phyloP scores from a whole-genome alignment of 805 yeast genomes.

The Myxozyma monticola region DNA sequence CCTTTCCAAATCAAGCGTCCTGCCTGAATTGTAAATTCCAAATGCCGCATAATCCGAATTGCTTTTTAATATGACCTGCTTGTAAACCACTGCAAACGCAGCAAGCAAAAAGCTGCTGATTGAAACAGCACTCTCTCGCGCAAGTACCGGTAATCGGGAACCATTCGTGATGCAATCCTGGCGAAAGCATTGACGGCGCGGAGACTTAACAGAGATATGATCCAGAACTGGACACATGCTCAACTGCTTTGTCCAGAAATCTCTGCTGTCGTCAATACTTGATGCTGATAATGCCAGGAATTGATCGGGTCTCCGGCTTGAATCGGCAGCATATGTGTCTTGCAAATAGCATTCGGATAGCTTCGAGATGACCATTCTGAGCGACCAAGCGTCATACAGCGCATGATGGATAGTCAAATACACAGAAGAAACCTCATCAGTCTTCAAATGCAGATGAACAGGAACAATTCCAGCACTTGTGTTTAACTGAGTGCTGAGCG shows the following conservation, averaged over 20 bases:
- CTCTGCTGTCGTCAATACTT: not conserved
- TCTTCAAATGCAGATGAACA: slow-evolving; percentile 11
- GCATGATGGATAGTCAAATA: slow-evolving; percentile 33
- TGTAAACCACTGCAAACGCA: slow-evolving; percentile 13
- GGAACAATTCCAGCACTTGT: slow-evolving; percentile 5
- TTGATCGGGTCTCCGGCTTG: not conserved
- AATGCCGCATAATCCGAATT: slow-evolving; percentile 5
- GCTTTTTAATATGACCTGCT: not conserved
- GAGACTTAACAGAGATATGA: too few relatives aligned
- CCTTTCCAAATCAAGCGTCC: slow-evolving; percentile 18
- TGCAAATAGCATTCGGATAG: slow-evolving; percentile 17
- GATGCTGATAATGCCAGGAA: not conserved
- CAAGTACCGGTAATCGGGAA: not conserved
- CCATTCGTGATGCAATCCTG: not conserved
- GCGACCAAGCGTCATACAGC: slow-evolving; percentile 35
- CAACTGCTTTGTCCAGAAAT: slow-evolving; percentile 1
- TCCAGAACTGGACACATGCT: not conserved
- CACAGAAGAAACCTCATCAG: not conserved
- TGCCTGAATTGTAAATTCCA: slow-evolving; percentile 33
- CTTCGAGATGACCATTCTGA: slow-evolving; percentile 10
- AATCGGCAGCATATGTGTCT: not conserved
- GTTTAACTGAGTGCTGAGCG: not conserved
- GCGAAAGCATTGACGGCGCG: too few relatives aligned
- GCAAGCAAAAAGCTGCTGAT: slow-evolving; percentile 15
- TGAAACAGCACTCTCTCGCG: not conserved